Evolutionary conservation across 1,284 basidiomycete species (phyloP).

Genomic region (Tylopilus sp.): DNA sequence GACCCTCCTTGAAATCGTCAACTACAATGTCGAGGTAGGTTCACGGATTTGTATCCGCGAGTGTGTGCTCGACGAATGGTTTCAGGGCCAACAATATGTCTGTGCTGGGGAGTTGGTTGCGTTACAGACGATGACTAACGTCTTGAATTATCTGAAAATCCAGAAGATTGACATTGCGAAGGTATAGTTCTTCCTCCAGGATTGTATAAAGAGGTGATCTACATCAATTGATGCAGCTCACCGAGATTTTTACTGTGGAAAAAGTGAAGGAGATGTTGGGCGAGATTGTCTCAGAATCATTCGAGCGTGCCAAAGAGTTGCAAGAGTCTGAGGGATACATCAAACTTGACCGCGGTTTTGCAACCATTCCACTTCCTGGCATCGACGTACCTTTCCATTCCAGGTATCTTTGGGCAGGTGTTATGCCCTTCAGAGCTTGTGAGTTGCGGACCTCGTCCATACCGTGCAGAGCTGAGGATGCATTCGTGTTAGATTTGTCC

Average conservation of each 20-base stretch:
- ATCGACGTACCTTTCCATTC: slow-evolving; percentile 99
- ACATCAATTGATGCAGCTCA: slow-evolving; percentile 54
- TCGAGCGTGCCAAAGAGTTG: slow-evolving; percentile 75
- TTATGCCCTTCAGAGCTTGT: slow-evolving; percentile 95
- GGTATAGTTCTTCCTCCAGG: slow-evolving; percentile 43
- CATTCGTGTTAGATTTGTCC: slow-evolving; percentile 71
- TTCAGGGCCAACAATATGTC: slow-evolving; percentile 92
- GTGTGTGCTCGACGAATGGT: not conserved
- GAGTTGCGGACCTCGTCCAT: slow-evolving; percentile 31
- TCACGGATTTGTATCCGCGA: not conserved
- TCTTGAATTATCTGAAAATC: slow-evolving; percentile 94
- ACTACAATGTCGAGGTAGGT: slow-evolving; percentile 92
- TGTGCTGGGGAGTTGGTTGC: slow-evolving; percentile 95
- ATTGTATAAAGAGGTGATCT: not conserved
- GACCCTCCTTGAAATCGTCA: slow-evolving; percentile 92
- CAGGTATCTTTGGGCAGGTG: slow-evolving; percentile 93
- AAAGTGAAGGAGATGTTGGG: slow-evolving; percentile 90
- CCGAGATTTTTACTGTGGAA: slow-evolving; percentile 80
- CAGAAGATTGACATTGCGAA: slow-evolving; percentile 96
- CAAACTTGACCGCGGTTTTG: slow-evolving; percentile 94
- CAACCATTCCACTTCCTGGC: slow-evolving; percentile 93
- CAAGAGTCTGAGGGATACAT: slow-evolving; percentile 87
- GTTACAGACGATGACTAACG: slow-evolving; percentile 92
- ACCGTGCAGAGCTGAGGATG: slow-evolving; percentile 22
- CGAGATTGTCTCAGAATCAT: slow-evolving; percentile 87